Evolutionary conservation across 2,329 filamentous ascomycete species (phyloP).

Genomic region (Diaporthe ampelina): DNA sequence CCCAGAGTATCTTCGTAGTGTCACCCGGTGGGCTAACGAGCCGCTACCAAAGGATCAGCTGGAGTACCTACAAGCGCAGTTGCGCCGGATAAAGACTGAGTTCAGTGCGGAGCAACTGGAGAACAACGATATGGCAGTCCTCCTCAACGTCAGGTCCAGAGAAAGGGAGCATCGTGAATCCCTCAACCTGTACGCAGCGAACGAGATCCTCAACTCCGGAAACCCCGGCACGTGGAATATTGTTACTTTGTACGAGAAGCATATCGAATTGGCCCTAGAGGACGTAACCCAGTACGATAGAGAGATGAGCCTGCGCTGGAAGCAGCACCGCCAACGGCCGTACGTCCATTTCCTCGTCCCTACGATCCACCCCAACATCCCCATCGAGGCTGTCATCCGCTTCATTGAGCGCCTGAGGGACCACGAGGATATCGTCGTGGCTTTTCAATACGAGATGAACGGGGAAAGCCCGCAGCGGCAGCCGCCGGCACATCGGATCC

Average conservation of each 20-base stretch:
- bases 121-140: neutral
- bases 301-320: neutral
- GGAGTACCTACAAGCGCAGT: neutral
- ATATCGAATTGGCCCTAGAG: neutral
- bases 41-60: neutral
- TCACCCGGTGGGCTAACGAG: neutral
- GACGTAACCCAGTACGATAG: neutral
- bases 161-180: neutral
- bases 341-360: slow-evolving; percentile 2
- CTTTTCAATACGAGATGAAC: slow-evolving; percentile 19
- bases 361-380: neutral
- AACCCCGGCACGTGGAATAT: neutral
- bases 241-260: neutral
- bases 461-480: neutral
- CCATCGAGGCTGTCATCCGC: neutral
- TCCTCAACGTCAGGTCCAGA: neutral
- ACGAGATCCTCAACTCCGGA: neutral
- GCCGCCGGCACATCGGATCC: neutral
- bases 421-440: neutral
- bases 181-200: neutral
- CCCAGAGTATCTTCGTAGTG: neutral
- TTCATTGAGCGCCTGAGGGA: neutral
- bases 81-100: neutral
- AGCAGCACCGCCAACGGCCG: neutral
- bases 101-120: neutral